Evolutionary conservation across 2,329 filamentous ascomycete genomes (phyloP).

Genomic region (Sclerotinia subarctica): DNA sequence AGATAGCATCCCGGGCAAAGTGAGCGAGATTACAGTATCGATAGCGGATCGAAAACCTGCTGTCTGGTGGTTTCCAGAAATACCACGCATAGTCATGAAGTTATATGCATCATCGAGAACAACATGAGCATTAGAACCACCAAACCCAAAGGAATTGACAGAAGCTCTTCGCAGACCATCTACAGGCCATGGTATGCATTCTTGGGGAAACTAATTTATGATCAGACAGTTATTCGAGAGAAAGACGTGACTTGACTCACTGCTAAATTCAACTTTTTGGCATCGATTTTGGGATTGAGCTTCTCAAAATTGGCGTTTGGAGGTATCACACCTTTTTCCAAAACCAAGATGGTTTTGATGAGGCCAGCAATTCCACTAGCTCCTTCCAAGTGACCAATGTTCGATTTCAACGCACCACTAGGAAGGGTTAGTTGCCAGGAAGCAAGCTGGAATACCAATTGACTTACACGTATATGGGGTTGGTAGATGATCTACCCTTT

Average conservation of each 20-base stretch:
- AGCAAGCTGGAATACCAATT: too few species aligned
- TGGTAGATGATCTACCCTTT: slow-evolving; percentile 13
- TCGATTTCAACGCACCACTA: slow-evolving; percentile 31
- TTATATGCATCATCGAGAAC: slow-evolving; percentile 13
- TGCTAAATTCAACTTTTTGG: slow-evolving; percentile 31
- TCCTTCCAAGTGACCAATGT: slow-evolving; percentile 31
- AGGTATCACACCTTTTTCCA: slow-evolving; percentile 39
- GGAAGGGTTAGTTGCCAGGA: neutral
- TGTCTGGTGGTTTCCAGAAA: neutral
- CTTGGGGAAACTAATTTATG: neutral
- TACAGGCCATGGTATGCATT: neutral
- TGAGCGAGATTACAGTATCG: neutral
- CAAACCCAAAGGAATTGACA: slow-evolving; percentile 42
- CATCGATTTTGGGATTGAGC: slow-evolving; percentile 14
- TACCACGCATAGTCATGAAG: neutral
- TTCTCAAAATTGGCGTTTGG: neutral
- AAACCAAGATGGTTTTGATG: slow-evolving; percentile 22
- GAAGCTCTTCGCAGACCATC: slow-evolving; percentile 20
- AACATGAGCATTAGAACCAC: slow-evolving; percentile 41
- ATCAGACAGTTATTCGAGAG: neutral
- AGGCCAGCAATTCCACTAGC: slow-evolving; percentile 21
- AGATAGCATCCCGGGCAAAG: neutral
- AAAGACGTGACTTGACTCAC: neutral
- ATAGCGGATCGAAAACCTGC: neutral
- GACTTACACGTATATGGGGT: neutral